These are phyloP conservation scores for Diaporthe ilicicola DNA, from an alignment of 2,329 filamentous ascomycete species.

Conservation along the genomic window DNA sequence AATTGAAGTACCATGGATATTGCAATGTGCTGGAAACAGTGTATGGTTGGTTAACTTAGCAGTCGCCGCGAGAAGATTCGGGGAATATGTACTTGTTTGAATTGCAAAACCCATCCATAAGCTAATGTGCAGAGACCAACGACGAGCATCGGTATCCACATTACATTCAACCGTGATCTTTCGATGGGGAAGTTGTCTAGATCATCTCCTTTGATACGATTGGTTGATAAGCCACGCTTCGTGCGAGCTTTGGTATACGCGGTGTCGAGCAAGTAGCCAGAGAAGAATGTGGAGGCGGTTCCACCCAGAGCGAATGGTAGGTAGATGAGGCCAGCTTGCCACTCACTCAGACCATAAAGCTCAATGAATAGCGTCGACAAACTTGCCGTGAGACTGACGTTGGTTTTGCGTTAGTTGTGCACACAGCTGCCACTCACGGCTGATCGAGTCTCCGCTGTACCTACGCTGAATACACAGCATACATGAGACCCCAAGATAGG, in stretches of 20 bases:
- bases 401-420: background rate
- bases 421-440: background rate
- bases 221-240: conserved; percentile 53
- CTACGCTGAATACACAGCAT: background rate
- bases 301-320: background rate
- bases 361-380: background rate
- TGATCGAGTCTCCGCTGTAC: background rate
- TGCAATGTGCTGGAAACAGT: background rate
- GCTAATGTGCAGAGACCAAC: background rate
- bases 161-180: conserved; percentile 42
- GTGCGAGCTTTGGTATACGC: background rate
- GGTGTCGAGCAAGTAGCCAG: background rate
- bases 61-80: too few relatives aligned
- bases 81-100: background rate
- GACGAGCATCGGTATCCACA: conserved; percentile 36
- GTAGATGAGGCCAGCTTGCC: background rate
- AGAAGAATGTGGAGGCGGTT: background rate
- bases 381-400: background rate
- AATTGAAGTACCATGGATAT: background rate
- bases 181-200: conserved; percentile 47
- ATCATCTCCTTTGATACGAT: conserved; percentile 51
- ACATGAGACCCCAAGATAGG: background rate
- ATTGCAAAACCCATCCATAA: background rate
- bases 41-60: background rate
- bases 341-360: background rate